A percentile compares a stretch with the other conserved stretches of the same genome.
Evolutionary conservation across 2,329 filamentous ascomycete species (phyloP).

Genomic region (Nemania serpens): DNA sequence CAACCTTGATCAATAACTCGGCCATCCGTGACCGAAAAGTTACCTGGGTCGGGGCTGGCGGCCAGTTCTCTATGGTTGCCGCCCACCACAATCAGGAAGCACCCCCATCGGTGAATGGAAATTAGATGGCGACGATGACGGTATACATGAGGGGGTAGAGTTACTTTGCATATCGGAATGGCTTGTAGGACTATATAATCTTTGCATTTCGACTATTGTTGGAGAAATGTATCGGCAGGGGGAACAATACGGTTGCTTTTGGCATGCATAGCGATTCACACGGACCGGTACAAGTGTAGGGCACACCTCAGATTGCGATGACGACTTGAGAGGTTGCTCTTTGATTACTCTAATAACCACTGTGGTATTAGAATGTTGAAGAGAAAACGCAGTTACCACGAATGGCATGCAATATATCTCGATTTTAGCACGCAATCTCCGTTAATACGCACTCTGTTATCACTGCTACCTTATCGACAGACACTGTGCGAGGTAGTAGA

Average conservation of each 20-base stretch:
- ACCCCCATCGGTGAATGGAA: constrained; percentile 10
- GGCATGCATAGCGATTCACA: constrained; percentile 1
- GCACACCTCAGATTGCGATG: not conserved
- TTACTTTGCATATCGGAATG: not conserved
- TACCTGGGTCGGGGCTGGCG: constrained; percentile 81
- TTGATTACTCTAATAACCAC: not conserved
- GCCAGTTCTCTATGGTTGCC: constrained; percentile 68
- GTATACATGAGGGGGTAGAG: not conserved
- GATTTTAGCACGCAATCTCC: not conserved
- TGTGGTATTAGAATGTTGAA: not conserved
- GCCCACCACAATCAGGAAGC: not conserved
- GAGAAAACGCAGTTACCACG: not conserved
- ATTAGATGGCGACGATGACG: not conserved
- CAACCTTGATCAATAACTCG: constrained; percentile 82
- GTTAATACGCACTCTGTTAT: too few species aligned
- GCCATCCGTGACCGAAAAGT: constrained; percentile 77
- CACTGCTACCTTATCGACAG: too few species aligned
- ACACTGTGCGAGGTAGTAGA: too few species aligned
- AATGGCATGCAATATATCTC: not conserved
- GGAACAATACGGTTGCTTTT: not conserved
- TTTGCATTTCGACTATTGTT: constrained; percentile 20
- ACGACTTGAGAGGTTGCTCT: constrained; percentile 9
- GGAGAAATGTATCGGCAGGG: constrained; percentile 1
- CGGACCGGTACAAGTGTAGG: not conserved
- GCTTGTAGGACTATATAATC: constrained; percentile 22